Conservation (phyloP, 1,284 basidiomycete genomes). For the Heterobasidion occidentale region DNA sequence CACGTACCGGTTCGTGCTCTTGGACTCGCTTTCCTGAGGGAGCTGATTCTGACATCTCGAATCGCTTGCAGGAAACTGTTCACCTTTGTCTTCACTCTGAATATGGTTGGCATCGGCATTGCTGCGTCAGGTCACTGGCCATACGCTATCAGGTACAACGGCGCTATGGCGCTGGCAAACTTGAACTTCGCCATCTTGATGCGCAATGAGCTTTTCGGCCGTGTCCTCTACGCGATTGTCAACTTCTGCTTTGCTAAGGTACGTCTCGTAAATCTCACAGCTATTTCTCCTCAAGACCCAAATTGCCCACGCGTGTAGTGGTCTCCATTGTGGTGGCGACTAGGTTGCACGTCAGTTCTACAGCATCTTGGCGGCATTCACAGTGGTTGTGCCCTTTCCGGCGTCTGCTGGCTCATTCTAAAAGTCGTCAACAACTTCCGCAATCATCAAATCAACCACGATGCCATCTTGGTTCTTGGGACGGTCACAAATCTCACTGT, state of each 20-base stretch:
- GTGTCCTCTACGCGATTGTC: constrained; percentile 39
- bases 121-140: constrained; percentile 59
- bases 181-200: constrained; percentile 45
- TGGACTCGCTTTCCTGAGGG: not conserved
- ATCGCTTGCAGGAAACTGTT: constrained; percentile 6
- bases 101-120: constrained; percentile 51
- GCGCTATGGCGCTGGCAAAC: constrained; percentile 53
- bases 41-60: not conserved
- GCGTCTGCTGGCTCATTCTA: constrained; percentile 55
- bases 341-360: constrained; percentile 62
- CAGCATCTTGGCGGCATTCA: constrained; percentile 77
- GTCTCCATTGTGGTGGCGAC: constrained; percentile 62
- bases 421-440: constrained; percentile 50
- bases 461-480: constrained; percentile 50
- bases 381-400: constrained; percentile 63
- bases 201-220: constrained; percentile 52
- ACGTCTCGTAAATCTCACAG: constrained; percentile 5
- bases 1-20: constrained; percentile 43
- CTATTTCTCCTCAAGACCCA: not conserved
- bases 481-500: constrained; percentile 47
- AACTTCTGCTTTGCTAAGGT: constrained; percentile 58
- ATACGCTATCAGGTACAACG: constrained; percentile 49
- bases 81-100: constrained; percentile 25
- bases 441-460: constrained; percentile 36
- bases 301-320: constrained; percentile 36